phyloP scores from a whole-genome alignment of 2,329 filamentous ascomycete genomes.

The Pestalotiopsis fici region DNA sequence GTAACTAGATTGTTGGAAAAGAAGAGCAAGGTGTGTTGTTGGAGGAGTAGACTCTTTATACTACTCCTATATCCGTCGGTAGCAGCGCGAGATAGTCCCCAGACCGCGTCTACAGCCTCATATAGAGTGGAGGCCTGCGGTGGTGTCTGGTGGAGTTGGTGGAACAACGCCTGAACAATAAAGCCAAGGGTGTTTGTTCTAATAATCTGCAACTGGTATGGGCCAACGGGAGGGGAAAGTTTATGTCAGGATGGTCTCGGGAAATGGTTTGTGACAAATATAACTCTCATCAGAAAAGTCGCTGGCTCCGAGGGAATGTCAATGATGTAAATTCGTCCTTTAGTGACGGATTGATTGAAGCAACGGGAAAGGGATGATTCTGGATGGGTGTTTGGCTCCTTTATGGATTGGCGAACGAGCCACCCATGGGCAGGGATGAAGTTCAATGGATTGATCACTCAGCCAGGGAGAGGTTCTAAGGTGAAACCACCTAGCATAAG shows the following conservation, averaged over 20 bases:
- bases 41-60: background rate
- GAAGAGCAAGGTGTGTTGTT: background rate
- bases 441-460: background rate
- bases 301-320: background rate
- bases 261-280: background rate
- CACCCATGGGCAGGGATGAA: background rate
- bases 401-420: conserved; percentile 1
- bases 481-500: conserved; percentile 2
- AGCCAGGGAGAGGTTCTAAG: background rate
- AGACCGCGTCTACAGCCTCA: conserved; percentile 5
- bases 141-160: background rate
- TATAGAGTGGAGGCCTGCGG: conserved; percentile 1
- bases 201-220: background rate
- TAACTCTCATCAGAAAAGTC: background rate
- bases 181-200: background rate
- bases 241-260: background rate
- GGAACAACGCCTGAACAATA: background rate
- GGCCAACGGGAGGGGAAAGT: background rate
- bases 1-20: background rate
- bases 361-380: background rate
- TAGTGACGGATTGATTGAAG: background rate
- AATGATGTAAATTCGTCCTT: background rate
- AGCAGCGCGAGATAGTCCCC: background rate
- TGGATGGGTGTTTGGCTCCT: background rate
- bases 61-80: background rate